A percentile compares a stretch with the other conserved stretches of the same genome.
phyloP scores from a whole-genome alignment of 2,329 filamentous ascomycete species.

The Verticillium nubilum region DNA sequence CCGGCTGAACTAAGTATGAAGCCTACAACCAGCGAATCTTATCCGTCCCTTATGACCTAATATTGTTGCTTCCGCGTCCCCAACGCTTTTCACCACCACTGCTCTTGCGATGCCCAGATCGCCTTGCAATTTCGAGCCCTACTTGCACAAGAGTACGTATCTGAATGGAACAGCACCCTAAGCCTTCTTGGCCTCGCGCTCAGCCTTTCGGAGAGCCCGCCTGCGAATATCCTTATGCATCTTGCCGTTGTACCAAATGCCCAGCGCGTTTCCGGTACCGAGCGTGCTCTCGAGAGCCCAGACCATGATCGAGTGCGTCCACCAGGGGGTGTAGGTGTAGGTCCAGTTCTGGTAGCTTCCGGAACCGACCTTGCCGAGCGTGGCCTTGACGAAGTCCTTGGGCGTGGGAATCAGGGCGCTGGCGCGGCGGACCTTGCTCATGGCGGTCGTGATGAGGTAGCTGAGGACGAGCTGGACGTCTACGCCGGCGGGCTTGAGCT shows the following conservation, averaged over 20 bases:
- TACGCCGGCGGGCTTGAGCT: conserved; percentile 75
- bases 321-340: conserved; percentile 86
- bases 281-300: conserved; percentile 65
- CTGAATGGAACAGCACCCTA: not conserved
- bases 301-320: conserved; percentile 84
- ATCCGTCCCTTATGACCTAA: no score
- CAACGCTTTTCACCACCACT: no score
- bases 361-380: conserved; percentile 74
- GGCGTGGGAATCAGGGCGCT: conserved; percentile 76
- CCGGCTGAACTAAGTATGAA: no score
- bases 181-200: conserved; percentile 70
- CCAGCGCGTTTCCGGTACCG: conserved; percentile 41
- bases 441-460: conserved; percentile 90
- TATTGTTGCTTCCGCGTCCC: no score
- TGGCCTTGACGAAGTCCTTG: conserved; percentile 72
- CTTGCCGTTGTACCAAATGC: conserved; percentile 45
- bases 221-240: conserved; percentile 83
- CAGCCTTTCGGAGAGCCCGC: conserved; percentile 77
- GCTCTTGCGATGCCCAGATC: no score
- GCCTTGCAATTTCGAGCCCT: not conserved
- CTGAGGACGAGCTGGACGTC: conserved; percentile 88
- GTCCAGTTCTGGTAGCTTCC: conserved; percentile 74
- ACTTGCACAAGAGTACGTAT: not conserved
- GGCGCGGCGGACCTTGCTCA: conserved; percentile 88
- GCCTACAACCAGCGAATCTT: not conserved